Percentiles rank a stretch among this genome's conserved stretches.
phyloP scores from a whole-genome alignment of 2,329 filamentous ascomycete genomes.

The Colletotrichum sansevieriae region DNA sequence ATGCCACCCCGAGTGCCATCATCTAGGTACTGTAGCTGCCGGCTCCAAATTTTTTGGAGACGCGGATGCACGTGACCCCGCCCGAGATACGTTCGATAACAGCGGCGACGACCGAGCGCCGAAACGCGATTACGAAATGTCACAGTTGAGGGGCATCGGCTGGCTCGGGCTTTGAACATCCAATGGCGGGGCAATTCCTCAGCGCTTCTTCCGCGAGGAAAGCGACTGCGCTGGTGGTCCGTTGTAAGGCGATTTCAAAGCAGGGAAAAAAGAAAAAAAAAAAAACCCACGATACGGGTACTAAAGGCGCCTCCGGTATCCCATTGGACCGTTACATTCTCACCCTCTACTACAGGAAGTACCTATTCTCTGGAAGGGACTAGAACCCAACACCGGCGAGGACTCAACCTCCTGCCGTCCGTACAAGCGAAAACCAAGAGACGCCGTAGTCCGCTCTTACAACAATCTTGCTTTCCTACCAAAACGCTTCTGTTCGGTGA shows the following conservation, averaged over 20 bases:
- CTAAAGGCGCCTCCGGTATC: constrained; percentile 33
- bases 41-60: constrained; percentile 37
- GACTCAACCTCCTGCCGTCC: too few species aligned
- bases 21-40: neutral
- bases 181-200: constrained; percentile 6
- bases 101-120: constrained; percentile 27
- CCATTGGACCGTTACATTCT: neutral
- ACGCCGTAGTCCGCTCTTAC: neutral
- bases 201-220: neutral
- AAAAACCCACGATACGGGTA: constrained; percentile 36
- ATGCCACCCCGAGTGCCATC: neutral
- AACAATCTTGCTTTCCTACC: constrained; percentile 1
- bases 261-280: constrained; percentile 46
- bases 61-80: neutral
- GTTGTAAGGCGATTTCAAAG: constrained; percentile 52
- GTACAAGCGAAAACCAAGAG: too few species aligned
- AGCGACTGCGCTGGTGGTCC: constrained; percentile 19
- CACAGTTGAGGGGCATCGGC: constrained; percentile 7
- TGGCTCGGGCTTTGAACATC: constrained; percentile 21
- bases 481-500: constrained; percentile 6
- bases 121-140: constrained; percentile 17
- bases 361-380: neutral
- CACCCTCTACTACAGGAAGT: too few species aligned
- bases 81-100: constrained; percentile 24
- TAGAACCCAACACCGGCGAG: neutral